These are phyloP conservation scores for Pseudocercospora fuligena DNA, from an alignment of 2,329 filamentous ascomycete genomes.

Conservation along the genomic window DNA sequence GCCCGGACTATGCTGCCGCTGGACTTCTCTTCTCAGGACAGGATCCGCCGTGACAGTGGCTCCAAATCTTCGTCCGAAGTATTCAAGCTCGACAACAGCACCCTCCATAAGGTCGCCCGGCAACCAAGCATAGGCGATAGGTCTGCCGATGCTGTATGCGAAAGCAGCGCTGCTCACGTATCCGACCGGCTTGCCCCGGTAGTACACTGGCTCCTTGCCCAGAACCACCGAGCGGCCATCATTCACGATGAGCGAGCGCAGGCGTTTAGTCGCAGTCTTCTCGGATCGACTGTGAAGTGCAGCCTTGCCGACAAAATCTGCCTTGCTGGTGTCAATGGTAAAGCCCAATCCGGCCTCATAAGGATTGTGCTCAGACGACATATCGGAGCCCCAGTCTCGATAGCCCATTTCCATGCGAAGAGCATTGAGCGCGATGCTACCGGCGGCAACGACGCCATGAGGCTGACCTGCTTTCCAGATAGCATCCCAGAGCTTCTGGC, in stretches of 20 bases:
- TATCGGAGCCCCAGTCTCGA: slow-evolving; percentile 61
- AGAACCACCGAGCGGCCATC: slow-evolving; percentile 63
- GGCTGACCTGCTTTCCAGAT: slow-evolving; percentile 60
- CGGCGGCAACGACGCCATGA: slow-evolving; percentile 63
- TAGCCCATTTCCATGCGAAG: slow-evolving; percentile 65
- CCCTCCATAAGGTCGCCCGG: slow-evolving; percentile 55
- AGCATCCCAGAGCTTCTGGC: slow-evolving; percentile 63
- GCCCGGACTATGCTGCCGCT: not conserved
- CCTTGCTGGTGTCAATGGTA: slow-evolving; percentile 56
- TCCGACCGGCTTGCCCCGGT: slow-evolving; percentile 53
- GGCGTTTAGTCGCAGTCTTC: slow-evolving; percentile 41
- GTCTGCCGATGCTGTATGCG: slow-evolving; percentile 63
- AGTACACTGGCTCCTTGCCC: slow-evolving; percentile 66
- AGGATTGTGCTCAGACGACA: slow-evolving; percentile 65
- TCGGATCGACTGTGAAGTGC: slow-evolving; percentile 53
- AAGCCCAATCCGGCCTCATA: slow-evolving; percentile 62
- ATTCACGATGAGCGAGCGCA: slow-evolving; percentile 60
- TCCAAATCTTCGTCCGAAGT: slow-evolving; percentile 60
- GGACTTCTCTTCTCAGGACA: not conserved
- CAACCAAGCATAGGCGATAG: slow-evolving; percentile 64
- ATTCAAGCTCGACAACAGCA: slow-evolving; percentile 62
- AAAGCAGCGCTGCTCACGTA: slow-evolving; percentile 67
- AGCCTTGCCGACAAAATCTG: slow-evolving; percentile 57
- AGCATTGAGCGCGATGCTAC: slow-evolving; percentile 62
- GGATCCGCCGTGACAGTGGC: slow-evolving; percentile 54